These are phyloP conservation scores for Fraxinus baroniana DNA, from an alignment of 305 asterid genomes.

Conservation along the genomic window DNA sequence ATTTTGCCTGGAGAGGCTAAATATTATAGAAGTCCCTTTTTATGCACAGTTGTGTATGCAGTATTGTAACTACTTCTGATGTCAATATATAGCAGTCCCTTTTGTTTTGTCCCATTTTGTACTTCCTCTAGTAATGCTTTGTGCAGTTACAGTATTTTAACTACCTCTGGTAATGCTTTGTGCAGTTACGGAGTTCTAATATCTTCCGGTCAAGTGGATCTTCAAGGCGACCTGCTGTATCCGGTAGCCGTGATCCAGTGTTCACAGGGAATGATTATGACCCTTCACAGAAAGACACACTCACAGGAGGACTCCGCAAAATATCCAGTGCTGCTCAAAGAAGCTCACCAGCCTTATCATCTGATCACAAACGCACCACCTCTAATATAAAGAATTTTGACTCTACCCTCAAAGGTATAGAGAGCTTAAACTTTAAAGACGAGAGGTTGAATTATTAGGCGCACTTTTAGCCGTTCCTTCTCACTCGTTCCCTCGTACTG, in stretches of 20 bases:
- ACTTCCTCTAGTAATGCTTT: not conserved
- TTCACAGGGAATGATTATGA: constrained; percentile 30
- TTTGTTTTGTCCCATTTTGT: not conserved
- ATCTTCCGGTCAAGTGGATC: constrained; percentile 36
- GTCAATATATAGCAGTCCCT: not conserved
- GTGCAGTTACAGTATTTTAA: constrained; percentile 37
- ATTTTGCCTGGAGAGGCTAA: not conserved
- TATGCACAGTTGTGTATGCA: not conserved
- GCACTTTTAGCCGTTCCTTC: not conserved
- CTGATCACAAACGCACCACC: constrained; percentile 51
- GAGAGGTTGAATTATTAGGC: constrained; percentile 47
- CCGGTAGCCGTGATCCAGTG: constrained; percentile 61
- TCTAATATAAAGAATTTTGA: constrained; percentile 44
- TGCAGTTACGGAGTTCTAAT: constrained; percentile 56
- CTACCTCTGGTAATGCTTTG: not conserved
- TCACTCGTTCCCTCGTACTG: not conserved
- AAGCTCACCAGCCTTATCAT: constrained; percentile 52
- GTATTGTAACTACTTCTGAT: not conserved
- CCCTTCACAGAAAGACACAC: constrained; percentile 23
- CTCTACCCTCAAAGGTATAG: constrained; percentile 76
- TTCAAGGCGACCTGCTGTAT: constrained; percentile 59
- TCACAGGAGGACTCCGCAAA: constrained; percentile 50
- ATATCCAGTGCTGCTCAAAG: constrained; percentile 6
- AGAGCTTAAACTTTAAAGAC: constrained; percentile 59
- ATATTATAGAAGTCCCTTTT: not conserved